Conservation (phyloP, 441 rosid species). For the Jatropha multifida region DNA sequence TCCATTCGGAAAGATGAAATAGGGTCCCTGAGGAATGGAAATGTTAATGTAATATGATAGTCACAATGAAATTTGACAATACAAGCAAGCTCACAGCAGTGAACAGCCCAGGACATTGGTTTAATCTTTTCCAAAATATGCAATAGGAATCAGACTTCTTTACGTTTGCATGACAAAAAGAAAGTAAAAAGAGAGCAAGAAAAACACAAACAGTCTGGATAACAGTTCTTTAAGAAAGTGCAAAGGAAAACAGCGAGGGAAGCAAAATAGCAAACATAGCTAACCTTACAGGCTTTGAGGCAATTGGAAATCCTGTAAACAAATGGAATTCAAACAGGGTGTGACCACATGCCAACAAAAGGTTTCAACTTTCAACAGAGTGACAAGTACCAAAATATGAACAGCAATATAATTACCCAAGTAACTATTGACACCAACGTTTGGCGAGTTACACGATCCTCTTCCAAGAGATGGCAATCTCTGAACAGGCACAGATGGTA, state of each 20-base stretch:
- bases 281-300: constrained; percentile 32
- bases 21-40: constrained; percentile 25
- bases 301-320: constrained; percentile 27
- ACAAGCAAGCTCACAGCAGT: not conserved
- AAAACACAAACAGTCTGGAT: not conserved
- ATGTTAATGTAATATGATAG: not conserved
- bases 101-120: not conserved
- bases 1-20: constrained; percentile 18
- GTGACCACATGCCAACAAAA: not conserved
- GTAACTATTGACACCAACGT: constrained; percentile 14
- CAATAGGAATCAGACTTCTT: not conserved
- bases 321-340: constrained; percentile 6
- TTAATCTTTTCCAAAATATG: not conserved
- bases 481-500: constrained; percentile 13
- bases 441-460: constrained; percentile 20
- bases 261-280: constrained; percentile 3
- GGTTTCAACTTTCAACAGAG: not conserved
- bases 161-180: not conserved
- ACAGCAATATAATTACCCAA: constrained; percentile 16
- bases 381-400: not conserved
- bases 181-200: not conserved
- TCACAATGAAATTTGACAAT: not conserved
- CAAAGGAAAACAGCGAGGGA: not conserved
- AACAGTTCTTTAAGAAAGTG: not conserved
- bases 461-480: constrained; percentile 18